Conservation (phyloP, 2,329 filamentous ascomycete species). For the Nigrospora sphaerica region DNA sequence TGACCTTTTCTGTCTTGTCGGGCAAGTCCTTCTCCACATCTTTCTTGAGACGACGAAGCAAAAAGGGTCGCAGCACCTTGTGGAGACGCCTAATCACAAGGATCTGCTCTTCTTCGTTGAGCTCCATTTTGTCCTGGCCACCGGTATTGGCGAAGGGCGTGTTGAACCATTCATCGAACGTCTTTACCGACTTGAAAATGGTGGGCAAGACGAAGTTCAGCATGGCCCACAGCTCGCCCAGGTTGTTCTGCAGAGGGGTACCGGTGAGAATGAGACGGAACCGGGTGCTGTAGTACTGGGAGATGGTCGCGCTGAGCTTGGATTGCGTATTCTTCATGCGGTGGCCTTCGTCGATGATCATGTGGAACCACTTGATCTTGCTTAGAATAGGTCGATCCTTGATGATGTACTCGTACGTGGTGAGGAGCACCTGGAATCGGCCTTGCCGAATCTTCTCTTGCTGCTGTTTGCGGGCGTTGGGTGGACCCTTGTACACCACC, state of each 20-base stretch:
- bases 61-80: conserved; percentile 94
- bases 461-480: conserved; percentile 77
- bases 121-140: conserved; percentile 96
- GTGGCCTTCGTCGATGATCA: conserved; percentile 99
- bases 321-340: conserved; percentile 99
- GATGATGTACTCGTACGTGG: conserved; percentile 99
- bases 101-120: conserved; percentile 98
- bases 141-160: conserved; percentile 98
- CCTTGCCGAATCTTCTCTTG: conserved; percentile 93
- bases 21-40: conserved; percentile 98
- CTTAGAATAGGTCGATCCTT: conserved; percentile 91
- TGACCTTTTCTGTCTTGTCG: conserved; percentile 97
- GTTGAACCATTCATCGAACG: conserved; percentile 99
- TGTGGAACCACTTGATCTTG: conserved; percentile 99
- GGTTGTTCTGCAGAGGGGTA: conserved; percentile 94
- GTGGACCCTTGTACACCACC: conserved; percentile 96
- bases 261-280: conserved; percentile 96
- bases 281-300: conserved; percentile 88
- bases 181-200: conserved; percentile 98
- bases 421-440: conserved; percentile 91
- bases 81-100: conserved; percentile 96
- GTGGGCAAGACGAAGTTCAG: conserved; percentile 97
- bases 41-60: conserved; percentile 97
- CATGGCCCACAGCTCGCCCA: conserved; percentile 93
- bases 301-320: conserved; percentile 90